phyloP scores from a whole-genome alignment of 2,329 filamentous ascomycete species.

The Cytospora piceae region DNA sequence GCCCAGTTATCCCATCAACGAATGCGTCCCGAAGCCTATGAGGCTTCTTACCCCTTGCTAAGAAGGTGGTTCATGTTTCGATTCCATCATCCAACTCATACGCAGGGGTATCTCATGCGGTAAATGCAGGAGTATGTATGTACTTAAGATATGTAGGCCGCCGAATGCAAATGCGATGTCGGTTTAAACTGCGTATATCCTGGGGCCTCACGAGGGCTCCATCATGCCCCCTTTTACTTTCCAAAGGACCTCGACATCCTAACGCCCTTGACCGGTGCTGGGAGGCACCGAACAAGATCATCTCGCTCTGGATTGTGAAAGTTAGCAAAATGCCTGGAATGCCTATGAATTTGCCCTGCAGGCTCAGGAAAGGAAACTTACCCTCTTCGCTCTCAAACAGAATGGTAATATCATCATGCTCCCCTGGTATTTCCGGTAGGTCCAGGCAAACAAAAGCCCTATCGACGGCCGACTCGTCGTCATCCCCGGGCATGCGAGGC shows the following conservation, averaged over 20 bases:
- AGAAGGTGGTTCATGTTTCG: background rate
- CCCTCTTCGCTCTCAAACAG: conserved; percentile 79
- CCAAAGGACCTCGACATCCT: conserved; percentile 40
- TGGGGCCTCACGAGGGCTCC: background rate
- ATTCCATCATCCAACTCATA: conserved; percentile 15
- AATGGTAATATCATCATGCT: conserved; percentile 90
- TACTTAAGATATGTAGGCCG: conserved; percentile 17
- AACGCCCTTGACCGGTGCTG: conserved; percentile 59
- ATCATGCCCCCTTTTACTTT: conserved; percentile 30
- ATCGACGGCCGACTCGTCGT: conserved; percentile 57
- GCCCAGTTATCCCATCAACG: background rate
- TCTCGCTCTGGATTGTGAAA: conserved; percentile 53
- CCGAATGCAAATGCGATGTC: conserved; percentile 23
- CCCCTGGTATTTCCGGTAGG: conserved; percentile 84
- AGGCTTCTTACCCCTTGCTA: background rate
- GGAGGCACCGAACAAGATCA: conserved; percentile 54
- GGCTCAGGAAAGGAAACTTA: conserved; percentile 48
- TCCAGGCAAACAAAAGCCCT: conserved; percentile 81
- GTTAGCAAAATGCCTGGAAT: conserved; percentile 32
- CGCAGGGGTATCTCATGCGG: conserved; percentile 30
- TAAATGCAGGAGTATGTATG: conserved; percentile 29
- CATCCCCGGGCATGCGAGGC: conserved; percentile 60
- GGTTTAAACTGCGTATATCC: conserved; percentile 7
- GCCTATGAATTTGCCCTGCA: background rate
- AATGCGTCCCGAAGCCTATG: conserved; percentile 5